phyloP scores from a whole-genome alignment of 768 basidiomycete species.

The Mycena vulgaris region DNA sequence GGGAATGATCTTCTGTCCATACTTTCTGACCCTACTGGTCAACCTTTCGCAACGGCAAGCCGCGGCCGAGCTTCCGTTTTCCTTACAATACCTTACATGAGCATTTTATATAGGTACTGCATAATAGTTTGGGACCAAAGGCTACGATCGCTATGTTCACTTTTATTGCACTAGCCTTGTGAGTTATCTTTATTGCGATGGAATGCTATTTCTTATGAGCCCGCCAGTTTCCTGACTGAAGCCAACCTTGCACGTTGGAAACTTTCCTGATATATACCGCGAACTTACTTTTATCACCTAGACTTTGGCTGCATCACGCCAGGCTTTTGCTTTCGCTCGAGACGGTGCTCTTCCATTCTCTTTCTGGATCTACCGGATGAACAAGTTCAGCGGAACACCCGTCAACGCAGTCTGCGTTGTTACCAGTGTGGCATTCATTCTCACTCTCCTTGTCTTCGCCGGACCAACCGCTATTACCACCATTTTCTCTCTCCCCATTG shows the following conservation, averaged over 20 bases:
- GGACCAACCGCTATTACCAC: slow-evolving; percentile 12
- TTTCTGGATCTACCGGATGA: slow-evolving; percentile 11
- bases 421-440: slow-evolving; percentile 5
- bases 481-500: slow-evolving; percentile 20
- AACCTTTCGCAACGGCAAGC: slow-evolving; percentile 59
- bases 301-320: slow-evolving; percentile 50
- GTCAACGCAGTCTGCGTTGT: slow-evolving; percentile 10
- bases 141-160: slow-evolving; percentile 58
- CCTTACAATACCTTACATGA: slow-evolving; percentile 6
- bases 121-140: slow-evolving; percentile 58
- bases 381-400: slow-evolving; percentile 11
- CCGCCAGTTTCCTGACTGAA: slow-evolving; percentile 17
- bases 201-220: slow-evolving; percentile 17
- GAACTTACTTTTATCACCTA: slow-evolving; percentile 22
- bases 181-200: slow-evolving; percentile 33
- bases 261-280: slow-evolving; percentile 14
- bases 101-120: slow-evolving; percentile 14
- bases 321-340: slow-evolving; percentile 64
- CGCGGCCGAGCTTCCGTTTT: slow-evolving; percentile 49
- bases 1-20: slow-evolving; percentile 60
- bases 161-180: slow-evolving; percentile 51
- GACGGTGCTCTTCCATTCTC: slow-evolving; percentile 54
- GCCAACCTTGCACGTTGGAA: slow-evolving; percentile 40
- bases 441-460: slow-evolving; percentile 16
- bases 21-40: slow-evolving; percentile 52